These are phyloP conservation scores for Thozetella sp. DNA, from an alignment of 495 filamentous ascomycete genomes.

Conservation along the genomic window DNA sequence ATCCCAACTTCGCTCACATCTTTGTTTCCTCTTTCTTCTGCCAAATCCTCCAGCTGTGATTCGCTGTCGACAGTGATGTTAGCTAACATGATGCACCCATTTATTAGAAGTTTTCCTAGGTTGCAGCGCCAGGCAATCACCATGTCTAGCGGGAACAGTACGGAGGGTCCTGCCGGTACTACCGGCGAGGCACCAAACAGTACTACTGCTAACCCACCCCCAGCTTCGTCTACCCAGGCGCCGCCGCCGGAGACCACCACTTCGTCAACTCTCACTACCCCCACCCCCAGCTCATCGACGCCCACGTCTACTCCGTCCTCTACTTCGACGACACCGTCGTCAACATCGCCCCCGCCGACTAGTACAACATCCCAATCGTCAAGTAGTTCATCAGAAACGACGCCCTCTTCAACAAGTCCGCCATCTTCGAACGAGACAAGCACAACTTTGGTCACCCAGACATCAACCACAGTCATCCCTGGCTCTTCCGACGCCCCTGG, in stretches of 20 bases:
- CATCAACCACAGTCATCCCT: too few species aligned
- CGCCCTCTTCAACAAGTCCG: too few species aligned
- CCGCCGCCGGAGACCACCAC: constrained; percentile 4
- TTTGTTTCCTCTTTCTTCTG: background rate
- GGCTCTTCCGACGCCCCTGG: too few species aligned
- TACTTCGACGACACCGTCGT: constrained; percentile 18
- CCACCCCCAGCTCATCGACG: constrained; percentile 17
- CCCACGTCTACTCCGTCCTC: constrained; percentile 29
- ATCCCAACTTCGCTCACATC: background rate
- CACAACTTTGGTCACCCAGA: too few species aligned
- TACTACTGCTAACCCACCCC: constrained; percentile 26
- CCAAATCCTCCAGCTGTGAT: constrained; percentile 1
- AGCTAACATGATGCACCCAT: constrained; percentile 41
- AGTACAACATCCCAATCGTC: constrained; percentile 9
- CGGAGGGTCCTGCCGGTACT: constrained; percentile 15
- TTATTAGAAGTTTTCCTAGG: constrained; percentile 31
- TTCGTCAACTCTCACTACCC: constrained; percentile 18
- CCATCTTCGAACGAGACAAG: too few species aligned
- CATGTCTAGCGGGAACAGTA: constrained; percentile 46
- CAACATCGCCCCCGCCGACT: constrained; percentile 10
- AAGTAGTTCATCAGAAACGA: constrained; percentile 9
- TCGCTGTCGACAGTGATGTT: background rate
- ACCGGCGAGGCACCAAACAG: constrained; percentile 8
- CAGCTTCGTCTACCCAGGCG: constrained; percentile 6
- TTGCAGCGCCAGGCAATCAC: constrained; percentile 36